Evolutionary conservation across 805 yeast species (phyloP).

Genomic region (Wickerhamomyces strasburgensis): DNA sequence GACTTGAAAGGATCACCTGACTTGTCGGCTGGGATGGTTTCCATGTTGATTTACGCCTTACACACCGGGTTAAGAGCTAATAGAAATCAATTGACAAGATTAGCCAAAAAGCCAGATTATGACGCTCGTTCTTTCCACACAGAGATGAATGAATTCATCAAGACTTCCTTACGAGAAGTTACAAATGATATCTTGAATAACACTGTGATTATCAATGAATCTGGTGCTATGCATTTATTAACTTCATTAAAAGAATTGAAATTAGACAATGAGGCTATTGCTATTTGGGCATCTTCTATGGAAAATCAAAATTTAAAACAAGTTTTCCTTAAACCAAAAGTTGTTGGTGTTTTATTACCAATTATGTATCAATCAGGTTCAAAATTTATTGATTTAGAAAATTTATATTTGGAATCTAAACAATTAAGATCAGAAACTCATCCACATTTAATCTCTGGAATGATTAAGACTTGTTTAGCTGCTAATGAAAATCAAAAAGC

Average conservation of each 20-base stretch:
- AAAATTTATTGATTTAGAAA: constrained; percentile 55
- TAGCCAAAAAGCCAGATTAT: constrained; percentile 55
- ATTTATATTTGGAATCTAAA: constrained; percentile 45
- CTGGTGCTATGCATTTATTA: constrained; percentile 53
- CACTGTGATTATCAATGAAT: constrained; percentile 40
- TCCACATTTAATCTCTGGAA: constrained; percentile 55
- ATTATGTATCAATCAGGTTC: constrained; percentile 58
- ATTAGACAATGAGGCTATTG: constrained; percentile 57
- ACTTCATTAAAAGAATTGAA: constrained; percentile 58
- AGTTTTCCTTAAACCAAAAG: constrained; percentile 56
- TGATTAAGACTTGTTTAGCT: constrained; percentile 67
- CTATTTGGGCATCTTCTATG: constrained; percentile 65
- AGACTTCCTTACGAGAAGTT: constrained; percentile 46
- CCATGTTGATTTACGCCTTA: constrained; percentile 44
- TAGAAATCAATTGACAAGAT: constrained; percentile 47
- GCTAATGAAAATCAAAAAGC: constrained; percentile 65
- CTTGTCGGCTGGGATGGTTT: constrained; percentile 40
- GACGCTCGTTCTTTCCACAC: constrained; percentile 53
- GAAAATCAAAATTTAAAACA: constrained; percentile 37
- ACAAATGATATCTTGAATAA: constrained; percentile 45
- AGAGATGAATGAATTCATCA: constrained; percentile 46
- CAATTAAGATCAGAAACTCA: constrained; percentile 25
- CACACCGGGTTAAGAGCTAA: constrained; percentile 54
- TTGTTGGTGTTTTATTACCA: constrained; percentile 66
- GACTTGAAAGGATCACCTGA: constrained; percentile 43